A percentile compares a stretch with the other conserved stretches of the same genome.
Conservation (phyloP, 1,139 yeast species). For the Pichiaceae sp. region DNA sequence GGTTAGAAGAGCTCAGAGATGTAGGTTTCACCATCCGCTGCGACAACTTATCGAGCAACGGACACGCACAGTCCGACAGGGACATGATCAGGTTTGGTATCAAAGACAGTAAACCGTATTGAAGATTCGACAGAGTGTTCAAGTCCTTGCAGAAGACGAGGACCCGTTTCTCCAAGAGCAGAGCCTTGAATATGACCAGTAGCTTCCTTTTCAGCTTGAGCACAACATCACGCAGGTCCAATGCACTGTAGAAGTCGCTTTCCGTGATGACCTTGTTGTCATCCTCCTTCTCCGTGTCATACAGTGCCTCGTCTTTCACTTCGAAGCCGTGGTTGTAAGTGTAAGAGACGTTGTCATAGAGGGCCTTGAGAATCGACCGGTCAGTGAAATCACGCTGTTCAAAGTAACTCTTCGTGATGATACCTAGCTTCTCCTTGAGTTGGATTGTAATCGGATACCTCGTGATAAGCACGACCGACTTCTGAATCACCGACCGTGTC, state of each 20-base stretch:
- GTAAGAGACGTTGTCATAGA: constrained; percentile 64
- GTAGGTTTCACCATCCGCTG: constrained; percentile 48
- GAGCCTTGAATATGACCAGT: constrained; percentile 66
- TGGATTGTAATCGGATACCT: constrained; percentile 84
- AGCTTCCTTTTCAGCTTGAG: constrained; percentile 51
- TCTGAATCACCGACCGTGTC: constrained; percentile 85
- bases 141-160: constrained; percentile 75
- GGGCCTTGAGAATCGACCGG: constrained; percentile 53
- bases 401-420: constrained; percentile 82
- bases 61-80: constrained; percentile 75
- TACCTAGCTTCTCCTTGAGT: constrained; percentile 80
- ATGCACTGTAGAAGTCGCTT: constrained; percentile 61
- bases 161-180: constrained; percentile 65
- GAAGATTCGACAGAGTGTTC: constrained; percentile 71
- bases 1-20: constrained; percentile 70
- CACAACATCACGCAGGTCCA: constrained; percentile 62
- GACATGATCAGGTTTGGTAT: constrained; percentile 72
- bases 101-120: constrained; percentile 61
- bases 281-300: constrained; percentile 9
- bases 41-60: constrained; percentile 52
- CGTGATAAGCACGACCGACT: constrained; percentile 75
- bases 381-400: constrained; percentile 73
- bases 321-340: constrained; percentile 28
- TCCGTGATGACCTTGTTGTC: constrained; percentile 30
- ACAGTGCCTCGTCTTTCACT: constrained; percentile 23